A percentile compares a stretch with the other conserved stretches of the same genome.
Conservation (phyloP, 768 basidiomycete genomes). For the Dioszegia aurantiaca region DNA sequence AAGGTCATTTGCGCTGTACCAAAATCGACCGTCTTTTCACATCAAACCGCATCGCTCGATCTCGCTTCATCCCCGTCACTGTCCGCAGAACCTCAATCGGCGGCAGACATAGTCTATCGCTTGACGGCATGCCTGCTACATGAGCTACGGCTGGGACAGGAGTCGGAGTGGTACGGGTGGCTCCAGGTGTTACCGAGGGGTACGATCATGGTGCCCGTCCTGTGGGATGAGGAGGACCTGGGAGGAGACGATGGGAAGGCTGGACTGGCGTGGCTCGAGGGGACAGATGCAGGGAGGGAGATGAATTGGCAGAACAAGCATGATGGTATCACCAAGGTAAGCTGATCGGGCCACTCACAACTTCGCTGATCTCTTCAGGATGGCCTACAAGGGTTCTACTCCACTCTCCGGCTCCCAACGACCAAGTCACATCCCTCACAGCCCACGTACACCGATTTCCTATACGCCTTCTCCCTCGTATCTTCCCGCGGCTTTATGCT, state of each 20-base stretch:
- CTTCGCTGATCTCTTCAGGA: not conserved
- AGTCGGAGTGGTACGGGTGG: slow-evolving; percentile 51
- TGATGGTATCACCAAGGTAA: slow-evolving; percentile 30
- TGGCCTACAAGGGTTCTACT: not conserved
- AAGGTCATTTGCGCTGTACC: slow-evolving; percentile 40
- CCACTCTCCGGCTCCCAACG: slow-evolving; percentile 12
- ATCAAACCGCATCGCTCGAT: slow-evolving; percentile 31
- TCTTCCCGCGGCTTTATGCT: slow-evolving; percentile 79
- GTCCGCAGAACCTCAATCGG: not conserved
- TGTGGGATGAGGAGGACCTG: slow-evolving; percentile 48
- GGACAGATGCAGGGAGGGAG: slow-evolving; percentile 45
- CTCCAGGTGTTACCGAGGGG: slow-evolving; percentile 50
- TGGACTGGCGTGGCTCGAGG: slow-evolving; percentile 40
- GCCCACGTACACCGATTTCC: slow-evolving; percentile 53
- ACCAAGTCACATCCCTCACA: slow-evolving; percentile 19
- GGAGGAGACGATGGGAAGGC: slow-evolving; percentile 34
- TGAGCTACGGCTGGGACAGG: slow-evolving; percentile 44
- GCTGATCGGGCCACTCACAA: not conserved
- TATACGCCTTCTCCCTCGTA: slow-evolving; percentile 64
- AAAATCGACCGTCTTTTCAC: slow-evolving; percentile 37
- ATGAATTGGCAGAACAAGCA: slow-evolving; percentile 20
- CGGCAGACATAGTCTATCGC: slow-evolving; percentile 29
- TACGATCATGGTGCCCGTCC: slow-evolving; percentile 38
- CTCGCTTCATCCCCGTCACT: not conserved
- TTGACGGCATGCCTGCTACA: slow-evolving; percentile 50